phyloP scores from a whole-genome alignment of 176 grass and related monocot species.

The Tuctoria greenei region DNA sequence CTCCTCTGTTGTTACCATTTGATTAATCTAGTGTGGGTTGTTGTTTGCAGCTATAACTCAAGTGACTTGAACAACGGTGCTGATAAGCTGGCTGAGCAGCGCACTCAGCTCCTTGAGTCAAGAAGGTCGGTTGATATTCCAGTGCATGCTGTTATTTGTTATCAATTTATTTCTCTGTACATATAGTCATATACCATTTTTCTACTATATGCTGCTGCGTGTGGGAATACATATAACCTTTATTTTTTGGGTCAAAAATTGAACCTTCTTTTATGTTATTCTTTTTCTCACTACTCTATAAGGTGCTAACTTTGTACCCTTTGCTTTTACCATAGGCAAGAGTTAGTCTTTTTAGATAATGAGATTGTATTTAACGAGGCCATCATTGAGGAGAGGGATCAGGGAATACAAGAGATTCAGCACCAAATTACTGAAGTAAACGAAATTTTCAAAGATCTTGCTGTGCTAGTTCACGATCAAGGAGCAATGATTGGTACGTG shows the following conservation, averaged over 20 bases:
- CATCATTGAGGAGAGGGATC: constrained; percentile 92
- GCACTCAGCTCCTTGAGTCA: constrained; percentile 55
- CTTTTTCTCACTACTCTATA: not conserved
- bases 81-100: constrained; percentile 65
- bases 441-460: constrained; percentile 95
- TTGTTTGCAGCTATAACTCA: constrained; percentile 70
- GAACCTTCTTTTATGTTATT: not conserved
- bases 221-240: not conserved
- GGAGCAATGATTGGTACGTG: constrained; percentile 70
- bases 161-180: not conserved
- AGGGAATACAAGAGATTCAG: constrained; percentile 92
- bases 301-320: not conserved
- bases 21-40: constrained; percentile 23
- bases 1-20: constrained; percentile 9
- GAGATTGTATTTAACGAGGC: constrained; percentile 85
- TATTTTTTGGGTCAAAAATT: constrained; percentile 23
- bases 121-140: constrained; percentile 41
- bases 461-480: constrained; percentile 93
- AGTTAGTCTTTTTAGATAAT: constrained; percentile 80
- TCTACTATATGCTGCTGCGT: not conserved
- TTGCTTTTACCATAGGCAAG: constrained; percentile 54
- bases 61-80: constrained; percentile 49
- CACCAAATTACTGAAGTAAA: constrained; percentile 88
- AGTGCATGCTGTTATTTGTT: not conserved
- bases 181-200: not conserved